These are phyloP conservation scores for Arachis hypogaea DNA, from an alignment of 306 rosid genomes.

Conservation along the genomic window DNA sequence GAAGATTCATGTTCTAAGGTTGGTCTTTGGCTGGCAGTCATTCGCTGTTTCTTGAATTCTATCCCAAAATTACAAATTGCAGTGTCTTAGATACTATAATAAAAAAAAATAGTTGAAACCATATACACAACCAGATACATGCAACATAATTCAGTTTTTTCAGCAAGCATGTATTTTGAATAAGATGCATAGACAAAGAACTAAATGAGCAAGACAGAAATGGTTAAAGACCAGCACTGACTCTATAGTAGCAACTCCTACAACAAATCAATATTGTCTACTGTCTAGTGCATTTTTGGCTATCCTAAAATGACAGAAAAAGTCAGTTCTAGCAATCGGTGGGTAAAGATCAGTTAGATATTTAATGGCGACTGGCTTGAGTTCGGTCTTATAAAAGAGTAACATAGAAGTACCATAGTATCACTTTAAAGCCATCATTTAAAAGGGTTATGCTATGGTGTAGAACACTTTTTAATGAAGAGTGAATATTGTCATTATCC, in stretches of 20 bases:
- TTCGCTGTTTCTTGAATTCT: constrained; percentile 83
- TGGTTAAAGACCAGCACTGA: constrained; percentile 13
- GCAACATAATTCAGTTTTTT: constrained; percentile 24
- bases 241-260: not conserved
- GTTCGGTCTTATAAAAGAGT: not conserved
- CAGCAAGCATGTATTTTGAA: constrained; percentile 20
- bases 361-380: too few relatives aligned
- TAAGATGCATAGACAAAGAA: constrained; percentile 3
- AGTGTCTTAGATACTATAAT: constrained; percentile 4
- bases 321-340: constrained; percentile 18
- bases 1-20: constrained; percentile 69
- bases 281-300: constrained; percentile 13
- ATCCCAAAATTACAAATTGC: constrained; percentile 39
- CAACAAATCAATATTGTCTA: not conserved
- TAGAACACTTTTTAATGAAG: too few relatives aligned
- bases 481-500: too few relatives aligned
- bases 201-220: not conserved
- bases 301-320: constrained; percentile 23
- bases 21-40: constrained; percentile 50
- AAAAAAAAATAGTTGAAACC: constrained; percentile 20
- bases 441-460: too few relatives aligned
- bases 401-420: too few relatives aligned
- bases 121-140: constrained; percentile 2
- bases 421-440: not conserved
- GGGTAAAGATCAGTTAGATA: not conserved